Conservation (phyloP, 1,139 yeast species). For the Spencermartinsiella ligniputridi region DNA sequence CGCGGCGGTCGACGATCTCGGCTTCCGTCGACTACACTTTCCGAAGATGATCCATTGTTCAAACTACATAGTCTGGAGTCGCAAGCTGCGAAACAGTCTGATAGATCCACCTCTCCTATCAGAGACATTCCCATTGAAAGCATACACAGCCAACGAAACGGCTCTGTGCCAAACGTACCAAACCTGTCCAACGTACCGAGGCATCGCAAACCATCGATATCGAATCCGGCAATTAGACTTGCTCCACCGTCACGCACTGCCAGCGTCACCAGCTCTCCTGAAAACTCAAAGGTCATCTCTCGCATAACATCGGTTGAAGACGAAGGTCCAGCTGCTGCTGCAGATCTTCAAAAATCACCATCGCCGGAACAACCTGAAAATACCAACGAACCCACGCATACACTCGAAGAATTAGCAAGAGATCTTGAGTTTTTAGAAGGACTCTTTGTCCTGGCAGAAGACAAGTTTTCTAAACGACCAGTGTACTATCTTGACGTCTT, state of each 20-base stretch:
- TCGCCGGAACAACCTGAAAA: neutral
- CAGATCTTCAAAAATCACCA: no score
- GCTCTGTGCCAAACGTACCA: neutral
- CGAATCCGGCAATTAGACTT: neutral
- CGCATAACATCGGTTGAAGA: neutral
- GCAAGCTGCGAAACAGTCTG: neutral
- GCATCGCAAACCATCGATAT: neutral
- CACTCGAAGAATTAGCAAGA: neutral
- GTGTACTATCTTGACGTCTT: neutral
- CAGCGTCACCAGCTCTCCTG: neutral
- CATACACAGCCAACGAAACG: slow-evolving; percentile 5
- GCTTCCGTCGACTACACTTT: neutral
- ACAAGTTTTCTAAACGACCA: neutral
- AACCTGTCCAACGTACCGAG: neutral
- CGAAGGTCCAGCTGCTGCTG: neutral
- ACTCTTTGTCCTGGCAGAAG: slow-evolving; percentile 1
- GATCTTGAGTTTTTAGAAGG: neutral
- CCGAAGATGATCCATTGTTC: neutral
- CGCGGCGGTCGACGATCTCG: neutral
- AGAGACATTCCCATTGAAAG: slow-evolving; percentile 15
- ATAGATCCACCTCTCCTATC: slow-evolving; percentile 6
- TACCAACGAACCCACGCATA: neutral
- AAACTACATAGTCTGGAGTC: neutral
- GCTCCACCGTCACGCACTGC: neutral
- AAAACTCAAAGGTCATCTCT: neutral